These are phyloP conservation scores for Ascochyta koolunga DNA, from an alignment of 2,329 filamentous ascomycete species.

Conservation along the genomic window DNA sequence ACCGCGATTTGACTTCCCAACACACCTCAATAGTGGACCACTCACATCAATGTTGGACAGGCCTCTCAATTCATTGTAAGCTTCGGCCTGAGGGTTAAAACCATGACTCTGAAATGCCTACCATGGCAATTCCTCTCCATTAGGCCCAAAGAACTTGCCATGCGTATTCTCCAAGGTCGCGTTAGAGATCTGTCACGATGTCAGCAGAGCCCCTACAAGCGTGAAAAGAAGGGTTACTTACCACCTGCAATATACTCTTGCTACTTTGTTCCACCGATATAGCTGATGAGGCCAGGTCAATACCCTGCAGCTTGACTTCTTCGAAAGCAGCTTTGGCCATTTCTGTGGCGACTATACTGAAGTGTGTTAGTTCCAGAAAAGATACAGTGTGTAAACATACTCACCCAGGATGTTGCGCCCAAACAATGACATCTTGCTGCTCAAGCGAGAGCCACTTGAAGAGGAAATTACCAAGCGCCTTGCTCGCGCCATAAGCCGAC, in stretches of 20 bases:
- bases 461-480: constrained; percentile 25
- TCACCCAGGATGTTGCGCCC: constrained; percentile 24
- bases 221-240: background rate
- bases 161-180: constrained; percentile 14
- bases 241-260: constrained; percentile 5
- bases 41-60: too few species aligned
- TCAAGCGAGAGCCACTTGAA: constrained; percentile 26
- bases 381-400: background rate
- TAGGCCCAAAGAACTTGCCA: constrained; percentile 16
- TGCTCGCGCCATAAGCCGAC: constrained; percentile 24
- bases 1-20: too few species aligned
- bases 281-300: constrained; percentile 1
- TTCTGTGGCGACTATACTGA: constrained; percentile 15
- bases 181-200: constrained; percentile 15
- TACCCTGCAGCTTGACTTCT: constrained; percentile 1
- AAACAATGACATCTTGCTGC: constrained; percentile 19
- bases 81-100: fast-evolving
- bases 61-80: too few species aligned
- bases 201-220: background rate
- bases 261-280: constrained; percentile 17
- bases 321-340: constrained; percentile 9
- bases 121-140: constrained; percentile 20
- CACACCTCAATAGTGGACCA: too few species aligned
- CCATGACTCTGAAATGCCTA: background rate
- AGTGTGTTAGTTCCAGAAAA: background rate